Base-by-base conservation (phyloP, 2,329 filamentous ascomycete species). In the Cladophialophora yegresii region DNA sequence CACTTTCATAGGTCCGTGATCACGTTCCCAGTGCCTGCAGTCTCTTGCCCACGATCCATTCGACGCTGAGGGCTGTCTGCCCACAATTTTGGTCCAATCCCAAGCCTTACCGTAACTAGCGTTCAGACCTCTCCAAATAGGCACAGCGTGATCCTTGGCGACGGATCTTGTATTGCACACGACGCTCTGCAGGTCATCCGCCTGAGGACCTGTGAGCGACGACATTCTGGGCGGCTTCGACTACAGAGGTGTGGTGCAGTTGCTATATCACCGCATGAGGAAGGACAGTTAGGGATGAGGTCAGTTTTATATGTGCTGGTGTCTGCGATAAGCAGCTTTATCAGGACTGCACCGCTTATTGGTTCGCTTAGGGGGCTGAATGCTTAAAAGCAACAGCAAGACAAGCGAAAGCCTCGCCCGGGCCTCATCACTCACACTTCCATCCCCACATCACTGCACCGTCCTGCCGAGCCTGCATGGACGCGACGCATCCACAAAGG, bases 301-400 rank as follows among this genome's bases (percentile, higher is more conserved):
- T 58, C 47, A n/a, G 55, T 30, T n/a, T 13, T 16, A n/a, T 47
- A 13, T 26, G 13, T 16, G 43, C 23, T 12, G 20, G 12, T 23
- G 12, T 3, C 7, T 13, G 55, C 40, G 55, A 58, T 26, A 58
- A 13, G 20, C 20, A 20, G 36, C 55, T 43, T 58, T 49, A 49
- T 49, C 22, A 33, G 20, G 7, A 22, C n/a, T 4, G 55, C 7
- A 16, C 3, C 55, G 55, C 13, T 13, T 16, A 49, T 58, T 58
- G 55, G 55, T 13, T 58, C 55, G 55, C 43, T 50, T 33, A 30
- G 1, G 9, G 4, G 6, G 5, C 36, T 6, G 16, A 43, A 20
- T 43, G 36, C 13, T 16, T 59, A 47, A 53, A 59, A 53, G 57
- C 57, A 28, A 45, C 57, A 30, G 8, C 23, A 8, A 13, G 47